Base-by-base conservation (phyloP, 768 basidiomycete genomes). In the Hebeloma cylindrosporum region DNA sequence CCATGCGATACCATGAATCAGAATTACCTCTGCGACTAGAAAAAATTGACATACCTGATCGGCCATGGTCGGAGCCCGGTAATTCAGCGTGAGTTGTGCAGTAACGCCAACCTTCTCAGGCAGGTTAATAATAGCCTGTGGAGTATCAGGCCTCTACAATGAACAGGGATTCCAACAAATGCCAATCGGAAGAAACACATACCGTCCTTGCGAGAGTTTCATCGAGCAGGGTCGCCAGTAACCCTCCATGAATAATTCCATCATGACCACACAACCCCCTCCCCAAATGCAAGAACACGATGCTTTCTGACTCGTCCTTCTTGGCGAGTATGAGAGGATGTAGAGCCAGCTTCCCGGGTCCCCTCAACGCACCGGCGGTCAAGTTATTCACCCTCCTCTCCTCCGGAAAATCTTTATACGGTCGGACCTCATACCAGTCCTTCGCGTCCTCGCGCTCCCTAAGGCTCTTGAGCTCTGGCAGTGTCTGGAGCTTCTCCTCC, bases 51-150 rank as follows among this genome's bases (percentile, higher is more conserved):
- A 30, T 51, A 83, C 89, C 73, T 91, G 92, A 62, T 95, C 90
- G 0, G 94, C 94, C 41, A 78, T 80, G 2, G 91, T 92, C 0
- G 95, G 95, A 2, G 90, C 86, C 40, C 79, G 82, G 67, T 93
- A 99, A 56, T 83, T 82, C 37, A 97, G 63, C 3, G 74, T 74
- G 31, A 99, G 72, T 31, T 79, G 87, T 2, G 94, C 95, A 0
- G 95, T 99, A 8, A 98, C 94, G 13, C 90, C 95, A 30, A 98
- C 83, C 59, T 88, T 85, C 16, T 88, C 85, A 0, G 93, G 92
- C 0, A 98, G 69, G 59, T 92, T 91, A 37, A 76, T 73, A 30
- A 94, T 77, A 8, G 95, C 93, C 92, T 95, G 42, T 0, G 45
- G 39, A 9, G 23, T 29, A 30, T 6, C 43, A 28, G 13, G 21